These are phyloP conservation scores for Lasiodiplodia sp. DNA, from an alignment of 2,329 filamentous ascomycete species.

Conservation along the genomic window DNA sequence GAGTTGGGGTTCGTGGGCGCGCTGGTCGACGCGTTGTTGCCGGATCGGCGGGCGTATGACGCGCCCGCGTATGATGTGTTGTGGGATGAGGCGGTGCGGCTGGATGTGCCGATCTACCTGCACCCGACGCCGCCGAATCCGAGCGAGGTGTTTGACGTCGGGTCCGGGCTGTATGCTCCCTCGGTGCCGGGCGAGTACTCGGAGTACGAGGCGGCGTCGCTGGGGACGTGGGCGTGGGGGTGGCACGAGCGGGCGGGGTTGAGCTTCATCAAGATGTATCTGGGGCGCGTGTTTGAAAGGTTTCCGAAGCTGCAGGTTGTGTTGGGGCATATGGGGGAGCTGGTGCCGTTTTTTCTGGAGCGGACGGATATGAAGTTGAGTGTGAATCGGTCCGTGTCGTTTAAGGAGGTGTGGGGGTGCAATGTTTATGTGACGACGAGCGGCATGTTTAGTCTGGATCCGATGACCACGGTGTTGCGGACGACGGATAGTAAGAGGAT, in stretches of 20 bases:
- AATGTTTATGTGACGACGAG: conserved; percentile 67
- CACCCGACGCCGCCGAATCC: neutral
- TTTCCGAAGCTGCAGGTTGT: conserved; percentile 63
- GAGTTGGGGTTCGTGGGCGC: neutral
- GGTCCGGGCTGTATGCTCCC: neutral
- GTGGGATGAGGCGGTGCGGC: neutral
- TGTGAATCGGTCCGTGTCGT: conserved; percentile 38
- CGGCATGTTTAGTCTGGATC: conserved; percentile 61
- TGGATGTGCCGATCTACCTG: neutral
- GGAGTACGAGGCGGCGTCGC: conserved; percentile 37
- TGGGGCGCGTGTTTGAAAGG: conserved; percentile 62
- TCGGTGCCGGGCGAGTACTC: conserved; percentile 45
- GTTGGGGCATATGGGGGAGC: conserved; percentile 61
- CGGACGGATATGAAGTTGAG: conserved; percentile 46
- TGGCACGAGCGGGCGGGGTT: conserved; percentile 61
- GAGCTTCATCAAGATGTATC: conserved; percentile 59
- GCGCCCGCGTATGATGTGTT: neutral
- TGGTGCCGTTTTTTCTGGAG: conserved; percentile 63
- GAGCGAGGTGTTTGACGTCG: neutral
- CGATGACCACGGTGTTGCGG: conserved; percentile 52
- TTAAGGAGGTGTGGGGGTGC: conserved; percentile 60
- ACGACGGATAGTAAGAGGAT: conserved; percentile 60
- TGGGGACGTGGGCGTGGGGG: conserved; percentile 56
- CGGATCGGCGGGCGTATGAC: neutral
- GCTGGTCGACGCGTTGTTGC: neutral